These are phyloP conservation scores for Fraxinus greggii DNA, from an alignment of 305 asterid genomes.

Conservation along the genomic window DNA sequence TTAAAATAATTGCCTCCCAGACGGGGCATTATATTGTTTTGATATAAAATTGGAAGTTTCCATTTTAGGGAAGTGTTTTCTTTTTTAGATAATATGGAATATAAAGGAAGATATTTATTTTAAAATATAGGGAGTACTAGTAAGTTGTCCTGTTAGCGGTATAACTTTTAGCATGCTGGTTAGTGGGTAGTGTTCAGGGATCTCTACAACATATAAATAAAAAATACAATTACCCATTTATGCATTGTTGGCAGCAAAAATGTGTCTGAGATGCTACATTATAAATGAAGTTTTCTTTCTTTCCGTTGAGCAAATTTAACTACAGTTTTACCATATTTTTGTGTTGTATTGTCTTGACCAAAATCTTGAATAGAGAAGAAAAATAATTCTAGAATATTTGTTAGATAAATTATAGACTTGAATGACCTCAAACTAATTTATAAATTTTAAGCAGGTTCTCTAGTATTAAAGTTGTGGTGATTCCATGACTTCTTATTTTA, in stretches of 20 bases:
- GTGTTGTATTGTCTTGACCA: not conserved
- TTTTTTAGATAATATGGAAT: not conserved
- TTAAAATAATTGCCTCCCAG: not conserved
- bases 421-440: conserved; percentile 5
- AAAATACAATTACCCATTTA: not conserved
- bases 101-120: not conserved
- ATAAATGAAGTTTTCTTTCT: not conserved
- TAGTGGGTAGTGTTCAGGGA: not conserved
- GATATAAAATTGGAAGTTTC: not conserved
- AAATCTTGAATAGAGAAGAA: conserved; percentile 4
- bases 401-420: not conserved
- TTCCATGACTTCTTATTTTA: not conserved
- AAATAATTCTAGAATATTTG: not conserved
- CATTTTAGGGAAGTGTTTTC: not conserved
- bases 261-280: not conserved
- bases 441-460: conserved; percentile 1
- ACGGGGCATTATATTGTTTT: not conserved
- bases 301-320: not conserved
- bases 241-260: not conserved
- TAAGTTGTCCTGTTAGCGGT: not conserved
- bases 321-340: not conserved
- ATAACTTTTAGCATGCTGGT: not conserved
- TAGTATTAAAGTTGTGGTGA: not conserved
- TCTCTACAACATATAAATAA: not conserved
- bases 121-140: not conserved